Conservation (phyloP, 2,329 filamentous ascomycete species). For the Ascochyta pisi region DNA sequence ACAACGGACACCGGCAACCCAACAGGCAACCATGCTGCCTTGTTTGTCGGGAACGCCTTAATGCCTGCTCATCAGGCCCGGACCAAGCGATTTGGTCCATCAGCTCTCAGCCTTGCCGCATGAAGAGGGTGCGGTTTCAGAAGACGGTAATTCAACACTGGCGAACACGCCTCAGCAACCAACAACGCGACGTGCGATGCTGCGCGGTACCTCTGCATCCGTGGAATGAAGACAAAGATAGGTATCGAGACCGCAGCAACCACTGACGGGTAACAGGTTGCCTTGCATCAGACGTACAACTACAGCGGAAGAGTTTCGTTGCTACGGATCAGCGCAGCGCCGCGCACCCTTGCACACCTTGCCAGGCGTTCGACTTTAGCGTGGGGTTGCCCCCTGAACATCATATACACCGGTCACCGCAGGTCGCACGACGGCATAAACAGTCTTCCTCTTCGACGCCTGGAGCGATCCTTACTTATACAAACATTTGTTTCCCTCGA, state of each 20-base stretch:
- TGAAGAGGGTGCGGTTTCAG: conserved; percentile 31
- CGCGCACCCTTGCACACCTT: conserved; percentile 25
- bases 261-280: conserved; percentile 12
- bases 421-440: conserved; percentile 31
- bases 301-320: conserved; percentile 19
- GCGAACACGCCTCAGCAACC: neutral
- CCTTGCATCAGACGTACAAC: conserved; percentile 22
- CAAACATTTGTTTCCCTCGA: conserved; percentile 29
- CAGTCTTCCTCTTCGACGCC: conserved; percentile 23
- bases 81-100: conserved; percentile 14
- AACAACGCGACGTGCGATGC: neutral
- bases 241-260: conserved; percentile 16
- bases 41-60: conserved; percentile 26
- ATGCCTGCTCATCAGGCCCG: conserved; percentile 16
- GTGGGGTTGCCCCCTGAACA: conserved; percentile 30
- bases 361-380: conserved; percentile 20
- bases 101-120: conserved; percentile 20
- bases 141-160: conserved; percentile 1
- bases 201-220: neutral
- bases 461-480: conserved; percentile 23
- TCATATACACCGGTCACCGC: conserved; percentile 28
- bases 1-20: conserved; percentile 29
- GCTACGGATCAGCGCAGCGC: conserved; percentile 27
- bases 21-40: conserved; percentile 33
- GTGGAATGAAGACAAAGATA: conserved; percentile 12